A percentile compares a stretch with the other conserved stretches of the same genome.
phyloP scores from a whole-genome alignment of 2,329 filamentous ascomycete species.

The Trematosphaeria pertusa region DNA sequence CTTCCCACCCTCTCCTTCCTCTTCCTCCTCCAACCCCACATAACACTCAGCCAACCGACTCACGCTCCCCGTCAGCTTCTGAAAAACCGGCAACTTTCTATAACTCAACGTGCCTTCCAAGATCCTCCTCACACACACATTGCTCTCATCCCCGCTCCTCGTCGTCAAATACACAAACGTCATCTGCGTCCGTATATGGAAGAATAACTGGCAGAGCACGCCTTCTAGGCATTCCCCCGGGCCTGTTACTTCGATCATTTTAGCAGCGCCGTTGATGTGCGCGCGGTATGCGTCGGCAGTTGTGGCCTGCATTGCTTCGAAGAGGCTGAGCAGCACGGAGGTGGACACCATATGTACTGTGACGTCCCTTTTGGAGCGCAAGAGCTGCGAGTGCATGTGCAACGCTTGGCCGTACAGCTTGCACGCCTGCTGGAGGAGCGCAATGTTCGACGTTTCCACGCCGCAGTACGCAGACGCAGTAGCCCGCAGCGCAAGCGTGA shows the following conservation, averaged over 20 bases:
- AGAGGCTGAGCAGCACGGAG: conserved; percentile 38
- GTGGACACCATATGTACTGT: conserved; percentile 42
- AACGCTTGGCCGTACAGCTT: conserved; percentile 38
- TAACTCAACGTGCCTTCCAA: conserved; percentile 31
- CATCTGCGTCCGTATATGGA: conserved; percentile 37
- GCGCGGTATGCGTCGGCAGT: conserved; percentile 35
- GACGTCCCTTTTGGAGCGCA: conserved; percentile 22
- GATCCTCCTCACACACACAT: conserved; percentile 20
- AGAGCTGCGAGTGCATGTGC: conserved; percentile 22
- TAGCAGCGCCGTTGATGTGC: conserved; percentile 39
- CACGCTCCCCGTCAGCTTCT: conserved; percentile 32
- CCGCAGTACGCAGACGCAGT: conserved; percentile 38
- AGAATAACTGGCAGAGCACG: conserved; percentile 41
- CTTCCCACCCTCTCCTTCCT: background rate
- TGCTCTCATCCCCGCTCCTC: conserved; percentile 2
- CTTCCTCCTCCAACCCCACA: conserved; percentile 6
- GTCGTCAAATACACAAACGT: conserved; percentile 30
- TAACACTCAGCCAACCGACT: conserved; percentile 26
- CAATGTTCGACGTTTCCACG: conserved; percentile 25
- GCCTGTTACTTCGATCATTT: conserved; percentile 33
- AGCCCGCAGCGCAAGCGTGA: conserved; percentile 34
- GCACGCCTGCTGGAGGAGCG: conserved; percentile 26
- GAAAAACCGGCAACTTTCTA: conserved; percentile 29
- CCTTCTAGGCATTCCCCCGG: conserved; percentile 33
- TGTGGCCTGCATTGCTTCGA: conserved; percentile 41